Evolutionary conservation across 2,329 filamentous ascomycete species (phyloP), one percentile per base, ranked within the genome.

Genomic region (Alternaria sp.): DNA sequence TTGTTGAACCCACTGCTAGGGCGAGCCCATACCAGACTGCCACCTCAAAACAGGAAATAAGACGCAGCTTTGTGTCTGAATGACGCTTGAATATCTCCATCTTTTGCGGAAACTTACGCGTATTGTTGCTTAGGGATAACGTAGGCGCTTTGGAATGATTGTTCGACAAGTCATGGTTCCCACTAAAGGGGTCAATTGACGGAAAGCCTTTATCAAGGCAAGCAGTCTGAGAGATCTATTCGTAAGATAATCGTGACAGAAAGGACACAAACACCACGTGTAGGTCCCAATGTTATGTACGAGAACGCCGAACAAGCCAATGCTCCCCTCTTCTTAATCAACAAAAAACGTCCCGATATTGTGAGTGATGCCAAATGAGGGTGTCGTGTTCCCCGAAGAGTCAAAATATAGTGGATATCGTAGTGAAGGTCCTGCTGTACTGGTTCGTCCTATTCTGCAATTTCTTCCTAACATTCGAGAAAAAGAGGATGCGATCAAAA

Each of bases 401-500:
- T 43, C 53, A 42, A 56, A 22, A 47, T 42, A 36, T 44, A 55
- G 28, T 64, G 61, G 57, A 66, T 59, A 62, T 66, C 54, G 39
- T 61, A 67, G 49, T 55, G 63, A 67, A 61, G 53, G 59, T 64
- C 65, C 51, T 28, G 59, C 38, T 57, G 39, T 48, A 51, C 30
- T 61, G 32, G 53, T 55, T 51, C 12, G 48, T 53, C 43, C 42
- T 14, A 39, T 55, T 51, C 36, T 59, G 52, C 41, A 47, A 47
- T 53, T 18, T 41, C 38, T 28, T 43, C 32, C 20, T 16, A 36
- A 48, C 54, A 16, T 54, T 18, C 39, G 47, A 16, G 20, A 42
- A 51, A n/a, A n/a, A 38, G 18, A 11, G 30, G 8, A 38, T 49
- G 42, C 30, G 36, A 43, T 63, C 54, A 73, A 41, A 73, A 75